Conservation (phyloP, 371 early-diverging fungal species). For the Lichtheimia hyalospora region DNA sequence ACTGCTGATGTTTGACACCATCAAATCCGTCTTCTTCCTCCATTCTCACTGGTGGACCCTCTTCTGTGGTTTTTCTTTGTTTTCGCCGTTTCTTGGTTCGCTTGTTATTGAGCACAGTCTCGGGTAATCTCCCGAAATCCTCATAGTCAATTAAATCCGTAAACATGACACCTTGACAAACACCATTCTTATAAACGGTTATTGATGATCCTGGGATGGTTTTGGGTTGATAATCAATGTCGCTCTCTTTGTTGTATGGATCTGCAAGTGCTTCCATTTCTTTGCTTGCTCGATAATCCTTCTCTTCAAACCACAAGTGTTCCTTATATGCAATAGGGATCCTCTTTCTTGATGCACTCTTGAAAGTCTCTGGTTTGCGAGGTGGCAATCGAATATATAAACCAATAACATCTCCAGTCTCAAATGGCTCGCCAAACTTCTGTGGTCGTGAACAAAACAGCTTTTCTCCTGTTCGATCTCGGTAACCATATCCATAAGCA, state of each 20-base stretch:
- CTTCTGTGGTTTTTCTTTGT: constrained; percentile 24
- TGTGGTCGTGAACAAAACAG: constrained; percentile 59
- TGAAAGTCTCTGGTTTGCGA: constrained; percentile 35
- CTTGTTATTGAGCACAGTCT: constrained; percentile 30
- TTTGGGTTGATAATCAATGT: constrained; percentile 29
- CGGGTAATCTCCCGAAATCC: constrained; percentile 48
- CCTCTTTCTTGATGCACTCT: constrained; percentile 54
- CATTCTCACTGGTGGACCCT: constrained; percentile 14
- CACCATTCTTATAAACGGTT: constrained; percentile 67
- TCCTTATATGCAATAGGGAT: constrained; percentile 65
- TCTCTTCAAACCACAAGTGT: constrained; percentile 67
- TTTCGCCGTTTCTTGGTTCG: constrained; percentile 42
- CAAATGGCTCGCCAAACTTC: constrained; percentile 61
- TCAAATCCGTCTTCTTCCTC: constrained; percentile 32
- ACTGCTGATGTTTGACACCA: constrained; percentile 32
- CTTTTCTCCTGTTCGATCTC: constrained; percentile 68
- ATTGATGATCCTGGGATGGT: constrained; percentile 57
- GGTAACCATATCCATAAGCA: constrained; percentile 67
- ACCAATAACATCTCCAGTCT: constrained; percentile 72
- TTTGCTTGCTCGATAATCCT: constrained; percentile 62
- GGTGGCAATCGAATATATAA: constrained; percentile 62
- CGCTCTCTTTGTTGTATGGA: constrained; percentile 29
- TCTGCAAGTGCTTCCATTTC: constrained; percentile 53
- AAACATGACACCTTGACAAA: constrained; percentile 65
- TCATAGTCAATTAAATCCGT: constrained; percentile 57